Base-by-base conservation (phyloP, 2,329 filamentous ascomycete species). In the Onygenales sp. region DNA sequence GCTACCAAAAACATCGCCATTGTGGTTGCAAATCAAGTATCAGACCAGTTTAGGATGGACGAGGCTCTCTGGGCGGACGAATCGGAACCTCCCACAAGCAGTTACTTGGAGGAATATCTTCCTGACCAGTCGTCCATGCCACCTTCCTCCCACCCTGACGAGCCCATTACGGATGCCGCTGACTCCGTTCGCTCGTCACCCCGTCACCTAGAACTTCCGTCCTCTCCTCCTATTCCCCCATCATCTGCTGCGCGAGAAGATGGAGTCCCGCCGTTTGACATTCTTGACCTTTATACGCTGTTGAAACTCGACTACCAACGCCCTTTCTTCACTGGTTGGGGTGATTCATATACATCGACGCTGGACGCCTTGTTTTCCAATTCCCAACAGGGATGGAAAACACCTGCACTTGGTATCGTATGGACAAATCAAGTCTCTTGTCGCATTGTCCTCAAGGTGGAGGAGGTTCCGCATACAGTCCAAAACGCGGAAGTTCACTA, bases 261-360 rank as follows among this genome's bases (percentile, higher is more conserved):
- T 13, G 33, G 50, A 9, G 50, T 51, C 27, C 55, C 53, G 64
- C 63, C 57, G 57, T 66, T 58, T 63, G 66, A 21, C 59, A 55
- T 70, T 41, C 62, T 67, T 2, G 61, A 62, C 13, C 66, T 67
- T 14, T 67, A 65, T 43, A 77, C 81, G 10, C 81, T 84, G 0
- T 76, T 96, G 39, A 79, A 82, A 35, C 80, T 96, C 7, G 85
- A 94, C 61, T 87, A 96, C 69, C 92, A 97, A 70, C 89, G 96
- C 68, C 81, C 87, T 43, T 96, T 91, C 82, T 95, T 96, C 71
- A 94, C 91, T 3, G 91, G 93, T 58, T 96, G 93, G 92, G 90
- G 92, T 21, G 88, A 95, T 67, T 77, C 83, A 53, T 73, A 78
- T 13, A 62, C 70, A 31, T 72, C 17, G 9, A 31, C 42, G 13